A percentile compares a stretch with the other conserved stretches of the same genome.
Conservation (phyloP, 257 asterid genomes). For the Rhazya stricta region DNA sequence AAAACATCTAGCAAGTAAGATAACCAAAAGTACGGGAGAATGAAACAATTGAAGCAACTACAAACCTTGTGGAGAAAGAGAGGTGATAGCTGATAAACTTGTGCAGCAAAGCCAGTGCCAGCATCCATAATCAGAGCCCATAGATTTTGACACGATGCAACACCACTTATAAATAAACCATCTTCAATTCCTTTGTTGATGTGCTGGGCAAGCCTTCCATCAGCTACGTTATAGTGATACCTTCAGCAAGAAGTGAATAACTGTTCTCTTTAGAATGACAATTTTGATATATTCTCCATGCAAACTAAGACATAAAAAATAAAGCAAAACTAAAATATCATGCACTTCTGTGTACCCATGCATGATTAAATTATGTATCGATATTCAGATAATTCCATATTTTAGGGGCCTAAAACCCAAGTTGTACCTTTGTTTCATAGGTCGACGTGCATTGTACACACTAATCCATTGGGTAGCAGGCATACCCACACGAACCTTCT, state of each 20-base stretch:
- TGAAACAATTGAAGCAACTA: neutral
- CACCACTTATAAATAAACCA: slow-evolving; percentile 63
- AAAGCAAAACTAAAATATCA: neutral
- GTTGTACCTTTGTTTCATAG: slow-evolving; percentile 80
- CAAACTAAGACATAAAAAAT: neutral
- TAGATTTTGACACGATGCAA: slow-evolving; percentile 57
- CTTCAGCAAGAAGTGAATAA: slow-evolving; percentile 49
- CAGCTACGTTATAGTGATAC: slow-evolving; percentile 80
- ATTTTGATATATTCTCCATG: neutral
- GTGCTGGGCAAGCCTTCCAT: slow-evolving; percentile 66
- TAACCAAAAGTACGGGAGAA: neutral
- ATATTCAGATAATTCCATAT: neutral
- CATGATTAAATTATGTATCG: neutral
- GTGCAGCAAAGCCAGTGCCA: slow-evolving; percentile 65
- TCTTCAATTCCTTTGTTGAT: slow-evolving; percentile 70
- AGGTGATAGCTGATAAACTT: slow-evolving; percentile 60
- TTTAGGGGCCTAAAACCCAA: neutral
- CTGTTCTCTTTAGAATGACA: slow-evolving; percentile 12
- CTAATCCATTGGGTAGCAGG: slow-evolving; percentile 87
- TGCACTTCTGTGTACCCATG: neutral
- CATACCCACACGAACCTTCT: slow-evolving; percentile 70
- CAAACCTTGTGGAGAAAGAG: slow-evolving; percentile 68
- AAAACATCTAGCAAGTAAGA: neutral
- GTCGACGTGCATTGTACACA: slow-evolving; percentile 73
- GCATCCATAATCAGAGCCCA: slow-evolving; percentile 95